Percentiles rank a stretch among this genome's conserved stretches.
phyloP scores from a whole-genome alignment of 495 filamentous ascomycete genomes.

The Talaromyces trachyspermus region DNA sequence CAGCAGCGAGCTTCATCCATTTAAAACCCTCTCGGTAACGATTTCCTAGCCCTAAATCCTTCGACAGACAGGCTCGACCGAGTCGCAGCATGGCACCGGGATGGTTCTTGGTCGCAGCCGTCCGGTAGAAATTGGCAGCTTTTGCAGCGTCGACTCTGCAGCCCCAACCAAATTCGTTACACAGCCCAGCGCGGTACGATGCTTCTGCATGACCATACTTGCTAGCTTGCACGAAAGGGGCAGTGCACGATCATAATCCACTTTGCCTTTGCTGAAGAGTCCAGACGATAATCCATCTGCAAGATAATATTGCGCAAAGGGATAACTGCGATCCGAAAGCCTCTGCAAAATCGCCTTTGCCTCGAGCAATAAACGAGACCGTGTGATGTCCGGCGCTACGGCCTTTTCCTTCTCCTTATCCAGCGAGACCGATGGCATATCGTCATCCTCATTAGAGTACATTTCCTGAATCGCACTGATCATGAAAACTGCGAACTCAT shows the following conservation, averaged over 20 bases:
- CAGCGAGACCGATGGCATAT: slow-evolving; percentile 26
- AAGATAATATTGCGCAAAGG: slow-evolving; percentile 96
- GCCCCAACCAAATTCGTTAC: slow-evolving; percentile 98
- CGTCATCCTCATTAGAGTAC: slow-evolving; percentile 31
- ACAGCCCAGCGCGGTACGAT: slow-evolving; percentile 85
- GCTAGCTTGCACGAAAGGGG: slow-evolving; percentile 86
- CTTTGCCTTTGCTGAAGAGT: slow-evolving; percentile 85
- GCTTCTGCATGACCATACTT: slow-evolving; percentile 98
- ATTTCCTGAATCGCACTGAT: slow-evolving; percentile 73
- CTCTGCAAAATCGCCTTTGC: slow-evolving; percentile 82
- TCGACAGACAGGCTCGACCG: slow-evolving; percentile 79
- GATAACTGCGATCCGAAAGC: slow-evolving; percentile 77
- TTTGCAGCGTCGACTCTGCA: slow-evolving; percentile 79
- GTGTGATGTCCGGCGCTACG: slow-evolving; percentile 35
- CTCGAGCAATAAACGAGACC: slow-evolving; percentile 71
- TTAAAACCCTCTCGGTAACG: slow-evolving; percentile 90
- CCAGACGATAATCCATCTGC: slow-evolving; percentile 91
- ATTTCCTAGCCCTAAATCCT: slow-evolving; percentile 76
- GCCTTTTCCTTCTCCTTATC: slow-evolving; percentile 28
- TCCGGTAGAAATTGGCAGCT: slow-evolving; percentile 87
- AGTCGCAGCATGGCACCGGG: slow-evolving; percentile 91
- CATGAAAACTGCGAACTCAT: slow-evolving; percentile 93
- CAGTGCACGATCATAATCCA: slow-evolving; percentile 86
- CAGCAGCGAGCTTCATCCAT: slow-evolving; percentile 90
- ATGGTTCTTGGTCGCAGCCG: slow-evolving; percentile 85